Conservation (phyloP, 164 flowering plant species). For the Dillenia turbinata region DNA sequence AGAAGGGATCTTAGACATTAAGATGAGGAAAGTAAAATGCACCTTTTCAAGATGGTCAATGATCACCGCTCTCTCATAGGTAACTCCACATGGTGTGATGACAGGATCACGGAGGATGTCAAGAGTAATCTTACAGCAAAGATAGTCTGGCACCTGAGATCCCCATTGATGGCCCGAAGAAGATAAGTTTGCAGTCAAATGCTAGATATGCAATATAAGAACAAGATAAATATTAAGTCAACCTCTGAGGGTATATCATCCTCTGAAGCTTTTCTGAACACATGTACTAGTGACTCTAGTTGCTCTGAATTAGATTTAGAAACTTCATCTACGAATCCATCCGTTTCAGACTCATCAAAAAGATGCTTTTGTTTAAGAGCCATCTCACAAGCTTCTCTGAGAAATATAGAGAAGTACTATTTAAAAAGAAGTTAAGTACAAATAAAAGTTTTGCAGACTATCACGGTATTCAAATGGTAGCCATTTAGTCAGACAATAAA, state of each 20-base stretch:
- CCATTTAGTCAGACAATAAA: background rate
- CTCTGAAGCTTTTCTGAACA: constrained; percentile 67
- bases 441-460: background rate
- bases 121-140: constrained; percentile 85
- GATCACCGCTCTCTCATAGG: constrained; percentile 83
- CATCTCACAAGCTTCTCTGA: constrained; percentile 71
- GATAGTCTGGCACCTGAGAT: constrained; percentile 81
- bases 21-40: constrained; percentile 1
- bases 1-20: background rate
- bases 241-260: constrained; percentile 77
- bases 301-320: constrained; percentile 27
- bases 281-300: constrained; percentile 35
- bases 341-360: constrained; percentile 34
- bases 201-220: background rate
- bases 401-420: background rate
- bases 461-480: background rate
- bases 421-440: no score
- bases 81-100: constrained; percentile 85
- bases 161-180: constrained; percentile 2
- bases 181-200: background rate
- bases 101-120: constrained; percentile 93
- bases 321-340: constrained; percentile 40
- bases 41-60: constrained; percentile 89
- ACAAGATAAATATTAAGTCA: background rate
- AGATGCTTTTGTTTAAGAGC: constrained; percentile 56